Evolutionary conservation across 257 asterid genomes (phyloP).

Genomic region (Parsonsia alboflavescens): DNA sequence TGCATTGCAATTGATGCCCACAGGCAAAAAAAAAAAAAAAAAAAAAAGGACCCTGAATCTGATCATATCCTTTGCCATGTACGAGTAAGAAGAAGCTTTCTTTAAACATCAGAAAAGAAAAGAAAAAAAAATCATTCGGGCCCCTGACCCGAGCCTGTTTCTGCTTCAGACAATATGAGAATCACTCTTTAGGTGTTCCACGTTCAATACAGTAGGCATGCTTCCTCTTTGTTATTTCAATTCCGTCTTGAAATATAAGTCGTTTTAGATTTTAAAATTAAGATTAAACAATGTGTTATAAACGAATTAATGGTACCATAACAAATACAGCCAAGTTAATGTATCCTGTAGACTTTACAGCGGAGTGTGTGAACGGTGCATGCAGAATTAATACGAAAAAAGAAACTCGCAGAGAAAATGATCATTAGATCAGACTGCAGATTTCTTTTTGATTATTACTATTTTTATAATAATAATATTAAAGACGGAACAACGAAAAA

Average conservation of each 20-base stretch:
- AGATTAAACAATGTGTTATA: too few species aligned
- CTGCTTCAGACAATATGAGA: neutral
- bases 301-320: too few species aligned
- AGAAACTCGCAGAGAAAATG: neutral
- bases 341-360: too few species aligned
- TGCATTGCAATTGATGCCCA: slow-evolving; percentile 3
- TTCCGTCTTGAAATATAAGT: too few species aligned
- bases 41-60: slow-evolving; percentile 14
- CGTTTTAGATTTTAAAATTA: too few species aligned
- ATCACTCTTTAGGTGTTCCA: slow-evolving; percentile 3
- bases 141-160: neutral
- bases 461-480: neutral
- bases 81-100: neutral
- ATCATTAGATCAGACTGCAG: too few species aligned
- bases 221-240: too few species aligned
- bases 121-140: slow-evolving; percentile 6
- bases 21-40: too few species aligned
- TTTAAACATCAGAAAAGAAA: neutral
- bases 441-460: neutral
- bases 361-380: too few species aligned
- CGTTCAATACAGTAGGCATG: slow-evolving; percentile 20
- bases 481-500: neutral
- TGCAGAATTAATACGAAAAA: neutral
- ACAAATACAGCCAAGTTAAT: too few species aligned
- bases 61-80: slow-evolving; percentile 10